Base-by-base conservation (phyloP, 805 yeast genomes). In the Saccharomycopsis javanensis region DNA sequence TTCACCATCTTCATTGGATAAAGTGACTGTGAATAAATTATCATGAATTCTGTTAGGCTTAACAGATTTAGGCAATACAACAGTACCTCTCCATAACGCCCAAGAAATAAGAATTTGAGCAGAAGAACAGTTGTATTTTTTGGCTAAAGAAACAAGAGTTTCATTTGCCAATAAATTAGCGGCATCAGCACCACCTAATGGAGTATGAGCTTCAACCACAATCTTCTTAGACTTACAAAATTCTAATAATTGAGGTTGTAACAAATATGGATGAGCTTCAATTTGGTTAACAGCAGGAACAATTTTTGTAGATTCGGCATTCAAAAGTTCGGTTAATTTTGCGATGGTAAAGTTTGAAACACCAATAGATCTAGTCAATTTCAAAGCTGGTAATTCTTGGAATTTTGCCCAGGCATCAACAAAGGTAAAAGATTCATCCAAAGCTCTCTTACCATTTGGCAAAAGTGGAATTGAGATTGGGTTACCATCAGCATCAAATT, bases 221-320 rank as follows among this genome's bases (percentile, higher is more conserved):
- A 85, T 82, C 60, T 75, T 79, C 60, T 85, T 73, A 34, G 69
- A 66, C 56, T 74, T 71, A 68, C 82, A 75, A 69, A 66, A 84
- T 35, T 78, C 75, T 50, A 77, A 65, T 62, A 87, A 72, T 62
- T 82, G 81, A 7, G 69, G 72, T 68, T 86, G 91, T 51, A 87
- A 87, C 58, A 85, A 74, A 61, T 77, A 76, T 51, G 91, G 89
- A 69, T 88, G 95, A 38, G 81, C 71, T 72, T 88, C 96, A 59
- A 86, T 76, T 74, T 88, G 96, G 71, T 84, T 81, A 46, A 76
- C 80, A 11, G 80, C 89, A 5, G 96, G 96, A 33, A 75, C 77
- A 53, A 79, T 68, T 38, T 71, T 78, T 55, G 77, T 78, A 48
- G 74, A 75, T 53, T 79, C 76, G 54, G 75, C 67, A 10, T 69